These are phyloP conservation scores for Eucalyptus guilfoylei DNA, from an alignment of 345 rosid genomes.

Conservation along the genomic window DNA sequence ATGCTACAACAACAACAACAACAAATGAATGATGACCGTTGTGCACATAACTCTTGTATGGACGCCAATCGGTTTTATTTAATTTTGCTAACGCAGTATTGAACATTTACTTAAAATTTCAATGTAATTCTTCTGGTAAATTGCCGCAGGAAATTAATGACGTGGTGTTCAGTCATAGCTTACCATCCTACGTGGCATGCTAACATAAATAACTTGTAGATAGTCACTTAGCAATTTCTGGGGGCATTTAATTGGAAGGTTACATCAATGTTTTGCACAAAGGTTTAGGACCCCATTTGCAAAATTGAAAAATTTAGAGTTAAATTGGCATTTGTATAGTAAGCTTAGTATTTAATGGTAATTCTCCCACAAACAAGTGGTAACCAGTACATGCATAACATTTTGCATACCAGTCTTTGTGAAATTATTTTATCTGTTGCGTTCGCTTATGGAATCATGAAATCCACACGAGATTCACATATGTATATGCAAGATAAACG, in stretches of 20 bases:
- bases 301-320: no score
- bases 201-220: not conserved
- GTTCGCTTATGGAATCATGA: not conserved
- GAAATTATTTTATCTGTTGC: accelerated
- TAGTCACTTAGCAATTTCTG: not conserved
- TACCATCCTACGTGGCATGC: accelerated
- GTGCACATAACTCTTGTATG: not conserved
- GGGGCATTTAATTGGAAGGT: not conserved
- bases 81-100: not conserved
- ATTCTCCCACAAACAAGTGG: not conserved
- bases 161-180: no score
- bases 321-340: not conserved
- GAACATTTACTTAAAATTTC: no score
- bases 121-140: no score
- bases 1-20: not conserved
- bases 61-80: no score
- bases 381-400: not conserved
- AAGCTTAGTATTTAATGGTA: not conserved
- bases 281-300: not conserved
- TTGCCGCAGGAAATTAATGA: not conserved
- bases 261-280: not conserved
- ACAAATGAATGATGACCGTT: not conserved
- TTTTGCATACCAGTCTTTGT: not conserved
- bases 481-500: not conserved
- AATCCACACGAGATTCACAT: not conserved